Percentiles rank a stretch among this genome's conserved stretches.
These are phyloP conservation scores for Malus sylvestris DNA, from an alignment of 306 rosid species.

Conservation along the genomic window DNA sequence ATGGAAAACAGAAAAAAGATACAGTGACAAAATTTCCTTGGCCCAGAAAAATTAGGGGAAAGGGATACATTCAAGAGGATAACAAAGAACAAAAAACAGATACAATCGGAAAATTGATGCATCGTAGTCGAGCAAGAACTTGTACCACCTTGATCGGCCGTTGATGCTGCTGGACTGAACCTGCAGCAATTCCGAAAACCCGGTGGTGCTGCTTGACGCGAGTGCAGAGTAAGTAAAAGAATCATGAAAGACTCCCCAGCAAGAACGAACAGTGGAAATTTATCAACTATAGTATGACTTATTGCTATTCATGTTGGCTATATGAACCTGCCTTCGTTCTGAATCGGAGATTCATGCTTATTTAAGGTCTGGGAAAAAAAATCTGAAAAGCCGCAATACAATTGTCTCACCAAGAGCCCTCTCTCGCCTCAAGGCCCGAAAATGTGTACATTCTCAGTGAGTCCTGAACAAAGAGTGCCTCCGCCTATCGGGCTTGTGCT, in stretches of 20 bases:
- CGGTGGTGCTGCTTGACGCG: background rate
- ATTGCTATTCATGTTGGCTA: constrained; percentile 1
- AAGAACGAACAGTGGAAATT: background rate
- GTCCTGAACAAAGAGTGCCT: constrained; percentile 46
- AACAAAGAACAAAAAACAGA: constrained; percentile 4
- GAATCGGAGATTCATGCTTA: constrained; percentile 24
- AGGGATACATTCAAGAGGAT: constrained; percentile 36
- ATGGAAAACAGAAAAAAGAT: background rate
- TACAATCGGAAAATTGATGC: background rate
- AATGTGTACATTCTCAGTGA: constrained; percentile 44
- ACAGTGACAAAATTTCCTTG: constrained; percentile 49
- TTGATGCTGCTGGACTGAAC: background rate
- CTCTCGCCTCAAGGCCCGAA: constrained; percentile 22
- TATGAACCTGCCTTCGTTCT: constrained; percentile 15
- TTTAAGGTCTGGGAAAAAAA: constrained; percentile 24
- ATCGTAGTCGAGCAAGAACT: constrained; percentile 4
- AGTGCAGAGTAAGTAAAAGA: background rate
- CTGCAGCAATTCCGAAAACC: background rate
- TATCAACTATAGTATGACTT: background rate
- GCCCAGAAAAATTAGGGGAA: constrained; percentile 68
- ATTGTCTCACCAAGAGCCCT: background rate
- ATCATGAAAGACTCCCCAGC: background rate
- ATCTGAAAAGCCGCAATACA: constrained; percentile 37
- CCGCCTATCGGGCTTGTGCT: constrained; percentile 59
- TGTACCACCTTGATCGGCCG: constrained; percentile 4